These are phyloP conservation scores for Exophiala sp. DNA, from an alignment of 2,329 filamentous ascomycete genomes.

Conservation along the genomic window DNA sequence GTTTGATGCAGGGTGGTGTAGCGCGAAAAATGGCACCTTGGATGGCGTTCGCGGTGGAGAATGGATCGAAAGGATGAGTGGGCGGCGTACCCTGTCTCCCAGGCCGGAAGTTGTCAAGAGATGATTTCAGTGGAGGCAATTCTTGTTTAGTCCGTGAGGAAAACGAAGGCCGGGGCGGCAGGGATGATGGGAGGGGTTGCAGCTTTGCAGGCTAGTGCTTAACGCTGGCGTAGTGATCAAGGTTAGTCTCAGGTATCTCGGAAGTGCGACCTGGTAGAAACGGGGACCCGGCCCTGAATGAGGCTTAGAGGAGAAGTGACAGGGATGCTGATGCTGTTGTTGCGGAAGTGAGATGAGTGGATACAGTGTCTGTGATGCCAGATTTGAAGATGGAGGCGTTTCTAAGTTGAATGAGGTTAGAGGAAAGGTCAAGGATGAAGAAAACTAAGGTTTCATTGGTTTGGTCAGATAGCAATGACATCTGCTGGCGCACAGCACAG, in stretches of 20 bases:
- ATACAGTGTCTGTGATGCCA: constrained; percentile 16
- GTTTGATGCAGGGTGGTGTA: constrained; percentile 15
- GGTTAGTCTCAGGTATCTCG: not conserved
- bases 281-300: constrained; percentile 10
- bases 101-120: constrained; percentile 10
- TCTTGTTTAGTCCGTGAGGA: not conserved
- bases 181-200: not conserved
- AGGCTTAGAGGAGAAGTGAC: constrained; percentile 17
- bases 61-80: constrained; percentile 6
- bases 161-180: constrained; percentile 1
- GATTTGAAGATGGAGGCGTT: constrained; percentile 21
- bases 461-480: no score
- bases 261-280: not conserved
- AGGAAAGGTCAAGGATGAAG: not conserved
- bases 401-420: not conserved
- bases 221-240: not conserved
- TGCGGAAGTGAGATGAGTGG: constrained; percentile 10
- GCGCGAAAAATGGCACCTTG: constrained; percentile 10
- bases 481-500: not conserved
- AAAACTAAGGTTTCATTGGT: not conserved
- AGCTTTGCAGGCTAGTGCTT: not conserved
- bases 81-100: constrained; percentile 10
- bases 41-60: constrained; percentile 17
- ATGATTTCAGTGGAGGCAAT: constrained; percentile 17
- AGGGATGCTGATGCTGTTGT: constrained; percentile 14